Evolutionary conservation across 1,284 basidiomycete genomes (phyloP).

Genomic region (Termitomyces sp.): DNA sequence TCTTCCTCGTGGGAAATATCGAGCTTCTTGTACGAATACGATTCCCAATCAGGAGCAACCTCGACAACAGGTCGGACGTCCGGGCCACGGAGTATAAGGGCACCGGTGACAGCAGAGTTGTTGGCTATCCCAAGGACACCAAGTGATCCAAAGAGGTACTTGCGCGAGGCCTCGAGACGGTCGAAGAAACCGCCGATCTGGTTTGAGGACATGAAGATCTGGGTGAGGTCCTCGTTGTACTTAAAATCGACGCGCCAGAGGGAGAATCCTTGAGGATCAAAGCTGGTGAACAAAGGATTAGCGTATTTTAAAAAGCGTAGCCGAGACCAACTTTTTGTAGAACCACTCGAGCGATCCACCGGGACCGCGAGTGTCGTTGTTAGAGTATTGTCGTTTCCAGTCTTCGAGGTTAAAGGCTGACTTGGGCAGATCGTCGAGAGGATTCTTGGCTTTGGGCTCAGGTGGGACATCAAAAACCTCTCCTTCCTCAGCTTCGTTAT

Average conservation of each 20-base stretch:
- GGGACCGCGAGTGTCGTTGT: conserved; percentile 86
- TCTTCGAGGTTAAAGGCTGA: conserved; percentile 95
- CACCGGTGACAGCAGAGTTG: conserved; percentile 69
- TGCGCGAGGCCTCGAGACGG: conserved; percentile 91
- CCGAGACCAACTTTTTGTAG: not conserved
- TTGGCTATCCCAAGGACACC: conserved; percentile 86
- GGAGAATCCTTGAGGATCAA: conserved; percentile 88
- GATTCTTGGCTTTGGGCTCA: conserved; percentile 80
- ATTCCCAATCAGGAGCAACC: conserved; percentile 91
- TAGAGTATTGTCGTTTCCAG: conserved; percentile 97
- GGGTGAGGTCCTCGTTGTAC: conserved; percentile 93
- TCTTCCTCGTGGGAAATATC: conserved; percentile 64
- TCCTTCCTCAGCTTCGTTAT: conserved; percentile 49
- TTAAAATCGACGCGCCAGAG: conserved; percentile 93
- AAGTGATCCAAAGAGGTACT: conserved; percentile 91
- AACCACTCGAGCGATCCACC: conserved; percentile 76
- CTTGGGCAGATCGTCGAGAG: conserved; percentile 88
- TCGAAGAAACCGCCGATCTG: conserved; percentile 94
- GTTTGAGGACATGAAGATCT: conserved; percentile 88
- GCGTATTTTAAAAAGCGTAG: conserved; percentile 14
- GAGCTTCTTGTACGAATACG: conserved; percentile 77
- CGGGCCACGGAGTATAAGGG: conserved; percentile 76
- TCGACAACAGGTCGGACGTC: conserved; percentile 68
- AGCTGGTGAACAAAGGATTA: conserved; percentile 48
- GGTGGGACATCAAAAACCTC: conserved; percentile 51